A percentile compares a stretch with the other conserved stretches of the same genome.
phyloP scores from a whole-genome alignment of 1,284 basidiomycete genomes.

The Irpex sp. region DNA sequence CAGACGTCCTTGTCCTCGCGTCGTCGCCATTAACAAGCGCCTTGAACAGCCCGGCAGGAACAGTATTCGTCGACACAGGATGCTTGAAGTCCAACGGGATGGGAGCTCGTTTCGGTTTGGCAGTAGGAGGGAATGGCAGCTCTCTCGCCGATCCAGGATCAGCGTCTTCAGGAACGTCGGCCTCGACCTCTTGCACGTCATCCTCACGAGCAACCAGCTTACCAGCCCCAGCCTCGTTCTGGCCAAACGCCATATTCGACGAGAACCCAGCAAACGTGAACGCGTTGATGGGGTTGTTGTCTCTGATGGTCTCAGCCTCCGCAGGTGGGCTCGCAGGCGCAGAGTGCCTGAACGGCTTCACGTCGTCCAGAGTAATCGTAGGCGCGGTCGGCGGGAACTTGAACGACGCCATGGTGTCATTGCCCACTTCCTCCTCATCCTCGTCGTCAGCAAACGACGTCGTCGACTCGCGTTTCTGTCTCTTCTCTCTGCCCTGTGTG shows the following conservation, averaged over 20 bases:
- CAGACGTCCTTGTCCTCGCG: constrained; percentile 61
- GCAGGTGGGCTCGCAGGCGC: constrained; percentile 37
- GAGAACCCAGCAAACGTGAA: constrained; percentile 62
- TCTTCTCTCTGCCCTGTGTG: constrained; percentile 72
- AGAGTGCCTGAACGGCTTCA: constrained; percentile 44
- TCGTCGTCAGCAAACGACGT: constrained; percentile 40
- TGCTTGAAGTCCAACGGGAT: constrained; percentile 81
- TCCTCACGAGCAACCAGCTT: constrained; percentile 20
- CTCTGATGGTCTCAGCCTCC: constrained; percentile 23
- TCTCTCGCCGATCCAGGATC: constrained; percentile 21
- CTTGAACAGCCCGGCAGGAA: constrained; percentile 81
- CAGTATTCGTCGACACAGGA: constrained; percentile 65
- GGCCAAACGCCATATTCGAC: constrained; percentile 8
- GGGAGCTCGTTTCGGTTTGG: constrained; percentile 64
- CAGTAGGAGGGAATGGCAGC: constrained; percentile 31
- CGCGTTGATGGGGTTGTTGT: constrained; percentile 46
- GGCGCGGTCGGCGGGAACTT: constrained; percentile 55
- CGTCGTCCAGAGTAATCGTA: constrained; percentile 31
- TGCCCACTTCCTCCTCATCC: constrained; percentile 38
- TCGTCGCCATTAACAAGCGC: constrained; percentile 59
- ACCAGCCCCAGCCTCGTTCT: constrained; percentile 13
- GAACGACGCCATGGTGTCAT: constrained; percentile 64
- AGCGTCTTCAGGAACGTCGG: constrained; percentile 2
- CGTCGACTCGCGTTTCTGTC: constrained; percentile 52
- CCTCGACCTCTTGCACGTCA: constrained; percentile 19